Base-by-base conservation (phyloP, 345 rosid genomes). In the Capsella bursapastoris region DNA sequence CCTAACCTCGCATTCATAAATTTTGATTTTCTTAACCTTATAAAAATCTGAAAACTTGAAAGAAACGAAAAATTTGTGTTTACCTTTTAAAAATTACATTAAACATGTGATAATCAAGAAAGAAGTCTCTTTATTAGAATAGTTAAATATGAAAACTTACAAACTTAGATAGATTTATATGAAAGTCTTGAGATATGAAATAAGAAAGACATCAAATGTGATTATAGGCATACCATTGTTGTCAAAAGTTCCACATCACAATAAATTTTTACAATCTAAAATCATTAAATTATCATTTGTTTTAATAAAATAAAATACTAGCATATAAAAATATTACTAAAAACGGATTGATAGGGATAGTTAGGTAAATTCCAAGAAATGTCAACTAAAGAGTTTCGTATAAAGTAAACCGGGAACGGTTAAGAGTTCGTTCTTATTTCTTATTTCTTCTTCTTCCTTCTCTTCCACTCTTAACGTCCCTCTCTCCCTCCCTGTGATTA, bases 301-400 rank as follows among this genome's bases (percentile, higher is more conserved):
- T n/a, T n/a, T 6, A 15, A 16, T 7, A 16, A 48, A 48, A 48
- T 48, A 48, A 48, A 5, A 0, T 6, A 37, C 10, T 37, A 44
- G n/a, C 5, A 38, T 38, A 38, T 38, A 37, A 9, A 7, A 38
- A 38, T 37, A 8, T 3, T 38, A 6, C 38, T 35, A 5, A 56
- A 61, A 68, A 32, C 63, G 74, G 79, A 27, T 57, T 57, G 74
- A 77, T 0, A 77, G 71, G 75, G 76, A 77, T 32, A 57, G 75
- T 77, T 57, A 2, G 40, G 75, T 53, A 70, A 68, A 60, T 62
- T 74, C 72, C 14, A 8, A 31, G n/a, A 73, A 45, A 15, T 9
- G 22, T 66, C 60, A 60, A 14, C 70, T 47, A 4, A 4, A 4
- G 55, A 50, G 12, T 50, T 50, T 22, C 6, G 55, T 50, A 62